A percentile compares a stretch with the other conserved stretches of the same genome.
phyloP scores from a whole-genome alignment of 257 asterid species.

The Primulina tabacum region DNA sequence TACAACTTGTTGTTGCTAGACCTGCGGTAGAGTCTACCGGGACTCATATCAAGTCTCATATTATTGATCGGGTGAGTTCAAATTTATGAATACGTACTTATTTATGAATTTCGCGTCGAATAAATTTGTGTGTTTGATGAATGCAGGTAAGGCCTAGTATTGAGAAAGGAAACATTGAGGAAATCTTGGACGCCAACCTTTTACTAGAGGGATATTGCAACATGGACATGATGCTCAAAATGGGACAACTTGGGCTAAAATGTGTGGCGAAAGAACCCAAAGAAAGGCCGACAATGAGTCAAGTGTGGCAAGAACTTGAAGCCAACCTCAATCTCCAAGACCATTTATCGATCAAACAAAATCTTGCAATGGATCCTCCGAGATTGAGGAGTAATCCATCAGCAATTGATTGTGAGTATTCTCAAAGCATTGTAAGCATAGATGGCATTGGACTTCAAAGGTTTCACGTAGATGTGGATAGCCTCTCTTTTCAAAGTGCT shows the following conservation, averaged over 20 bases:
- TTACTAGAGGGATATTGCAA: conserved; percentile 45
- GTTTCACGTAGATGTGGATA: conserved; percentile 51
- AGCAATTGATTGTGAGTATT: conserved; percentile 18
- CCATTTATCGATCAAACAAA: conserved; percentile 5
- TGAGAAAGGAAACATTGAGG: conserved; percentile 53
- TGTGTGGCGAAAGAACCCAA: conserved; percentile 62
- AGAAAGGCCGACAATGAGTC: conserved; percentile 70
- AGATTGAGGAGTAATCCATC: not conserved
- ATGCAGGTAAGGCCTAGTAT: conserved; percentile 66
- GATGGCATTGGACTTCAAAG: conserved; percentile 60
- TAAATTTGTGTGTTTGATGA: not conserved
- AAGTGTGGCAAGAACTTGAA: conserved; percentile 64
- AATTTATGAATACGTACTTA: no score
- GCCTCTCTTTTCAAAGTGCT: conserved; percentile 38
- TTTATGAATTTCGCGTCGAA: no score
- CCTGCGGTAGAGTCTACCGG: conserved; percentile 49
- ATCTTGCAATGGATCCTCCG: not conserved
- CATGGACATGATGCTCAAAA: conserved; percentile 57
- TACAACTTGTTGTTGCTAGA: conserved; percentile 73
- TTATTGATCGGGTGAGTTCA: conserved; percentile 63
- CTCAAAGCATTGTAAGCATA: conserved; percentile 44
- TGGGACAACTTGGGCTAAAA: conserved; percentile 62
- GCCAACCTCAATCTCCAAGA: conserved; percentile 30
- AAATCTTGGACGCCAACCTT: conserved; percentile 59
- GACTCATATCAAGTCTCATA: conserved; percentile 41